A percentile compares a stretch with the other conserved stretches of the same genome.
Evolutionary conservation across 2,329 filamentous ascomycete species (phyloP).

Genomic region (Fusarium sp.): DNA sequence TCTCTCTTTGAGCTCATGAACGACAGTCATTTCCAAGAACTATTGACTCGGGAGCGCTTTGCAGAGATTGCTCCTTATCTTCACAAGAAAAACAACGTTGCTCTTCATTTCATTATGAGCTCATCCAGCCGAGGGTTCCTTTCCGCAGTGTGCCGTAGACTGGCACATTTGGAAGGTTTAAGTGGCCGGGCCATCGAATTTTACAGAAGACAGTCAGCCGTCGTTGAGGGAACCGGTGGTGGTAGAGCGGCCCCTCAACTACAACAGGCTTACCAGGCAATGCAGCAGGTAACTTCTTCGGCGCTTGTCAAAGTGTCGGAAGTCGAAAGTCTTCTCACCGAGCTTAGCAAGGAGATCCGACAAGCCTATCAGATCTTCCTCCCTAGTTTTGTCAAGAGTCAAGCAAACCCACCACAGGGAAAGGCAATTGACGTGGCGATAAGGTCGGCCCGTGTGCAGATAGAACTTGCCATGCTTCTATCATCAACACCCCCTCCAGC

Average conservation of each 20-base stretch:
- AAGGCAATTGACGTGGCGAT: slow-evolving; percentile 58
- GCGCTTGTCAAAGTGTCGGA: slow-evolving; percentile 69
- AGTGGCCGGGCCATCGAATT: slow-evolving; percentile 63
- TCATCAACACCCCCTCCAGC: slow-evolving; percentile 58
- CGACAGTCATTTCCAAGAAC: slow-evolving; percentile 62
- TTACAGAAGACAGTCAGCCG: slow-evolving; percentile 60
- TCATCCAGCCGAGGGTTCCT: slow-evolving; percentile 80
- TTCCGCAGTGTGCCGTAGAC: slow-evolving; percentile 73
- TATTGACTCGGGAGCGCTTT: slow-evolving; percentile 62
- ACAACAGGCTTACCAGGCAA: slow-evolving; percentile 66
- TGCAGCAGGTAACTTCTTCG: slow-evolving; percentile 63
- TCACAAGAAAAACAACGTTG: slow-evolving; percentile 65
- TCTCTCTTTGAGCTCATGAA: slow-evolving; percentile 67
- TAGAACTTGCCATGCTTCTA: slow-evolving; percentile 66
- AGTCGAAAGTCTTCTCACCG: slow-evolving; percentile 70
- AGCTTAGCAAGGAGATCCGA: slow-evolving; percentile 62
- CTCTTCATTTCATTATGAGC: slow-evolving; percentile 74
- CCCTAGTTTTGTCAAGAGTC: slow-evolving; percentile 59
- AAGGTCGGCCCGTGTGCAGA: slow-evolving; percentile 60
- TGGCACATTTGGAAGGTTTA: slow-evolving; percentile 66
- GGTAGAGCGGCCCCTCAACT: slow-evolving; percentile 61
- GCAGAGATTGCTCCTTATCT: slow-evolving; percentile 64
- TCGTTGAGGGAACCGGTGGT: slow-evolving; percentile 53
- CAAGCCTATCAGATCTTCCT: slow-evolving; percentile 61
- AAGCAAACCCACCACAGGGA: slow-evolving; percentile 57